Base-by-base conservation (phyloP, 2,329 filamentous ascomycete species). In the Aotearoamyces nothofagi region DNA sequence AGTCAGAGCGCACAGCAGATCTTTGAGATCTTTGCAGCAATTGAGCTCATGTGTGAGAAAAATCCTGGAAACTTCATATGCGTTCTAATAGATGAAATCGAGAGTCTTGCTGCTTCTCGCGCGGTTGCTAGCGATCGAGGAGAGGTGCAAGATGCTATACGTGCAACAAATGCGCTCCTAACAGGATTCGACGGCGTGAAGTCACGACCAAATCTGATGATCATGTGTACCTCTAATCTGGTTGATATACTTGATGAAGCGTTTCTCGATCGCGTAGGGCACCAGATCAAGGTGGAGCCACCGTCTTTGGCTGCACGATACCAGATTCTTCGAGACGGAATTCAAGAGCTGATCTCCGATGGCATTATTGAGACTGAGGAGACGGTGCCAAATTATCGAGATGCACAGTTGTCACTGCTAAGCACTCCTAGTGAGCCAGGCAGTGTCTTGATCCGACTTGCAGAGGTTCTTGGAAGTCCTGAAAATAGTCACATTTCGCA, bases 1-100 rank as follows among this genome's bases (percentile, higher is more conserved):
- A 56, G 58, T n/a, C 57, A 60, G 32, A 60, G 55, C 33, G 53
- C 55, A 3, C 55, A 56, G 28, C 49, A 56, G 6, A 51, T 63
- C 1, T 48, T 48, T 9, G 39, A 48, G 5, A 50, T 60, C 3
- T 63, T 64, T 34, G 52, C 53, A 3, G 46, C 43, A 6, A 51
- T 65, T 9, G 37, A 39, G 10, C 10, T 14, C 1, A 39, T 45
- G 32, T 47, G 44, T 22, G 26, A 39, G 26, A 36, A 41, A 14
- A 23, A 40, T 4, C 30, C 38, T 5, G 29, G 37, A 5, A 22
- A 31, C 4, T 45, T 51, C 22, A 27, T 43, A n/a, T 44, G 44
- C 26, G 39, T 51, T 11, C 27, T 52, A 1, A 48, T 52, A 22
- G 48, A 52, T 24, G 49, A 52, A 29, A 41, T 50, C 16, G 49